Conservation (phyloP, 352 stramenopile genomes). For the Peronospora destructor region DNA sequence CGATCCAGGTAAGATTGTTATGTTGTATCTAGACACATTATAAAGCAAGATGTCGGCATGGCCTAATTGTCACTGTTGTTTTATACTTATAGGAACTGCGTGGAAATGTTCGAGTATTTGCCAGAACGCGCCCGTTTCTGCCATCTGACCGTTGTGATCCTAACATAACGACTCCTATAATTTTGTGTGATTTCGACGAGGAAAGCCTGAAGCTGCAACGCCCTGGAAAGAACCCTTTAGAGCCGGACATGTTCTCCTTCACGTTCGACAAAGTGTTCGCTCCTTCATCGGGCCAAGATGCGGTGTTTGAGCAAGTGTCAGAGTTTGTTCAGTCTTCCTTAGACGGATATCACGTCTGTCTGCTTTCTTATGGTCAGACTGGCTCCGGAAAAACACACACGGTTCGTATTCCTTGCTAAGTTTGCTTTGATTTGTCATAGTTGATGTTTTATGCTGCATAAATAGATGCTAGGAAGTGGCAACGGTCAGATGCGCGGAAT, state of each 20-base stretch:
- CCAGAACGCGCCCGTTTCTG: slow-evolving; percentile 88
- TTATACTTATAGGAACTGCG: slow-evolving; percentile 87
- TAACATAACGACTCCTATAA: slow-evolving; percentile 36
- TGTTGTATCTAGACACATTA: background rate
- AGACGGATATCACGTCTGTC: slow-evolving; percentile 94
- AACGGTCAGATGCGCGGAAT: slow-evolving; percentile 94
- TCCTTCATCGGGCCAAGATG: slow-evolving; percentile 88
- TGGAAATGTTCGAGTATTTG: slow-evolving; percentile 98
- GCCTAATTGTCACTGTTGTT: slow-evolving; percentile 3
- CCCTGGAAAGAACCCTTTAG: slow-evolving; percentile 34
- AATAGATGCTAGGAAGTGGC: slow-evolving; percentile 94
- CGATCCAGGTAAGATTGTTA: slow-evolving; percentile 72
- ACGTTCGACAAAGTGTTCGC: slow-evolving; percentile 96
- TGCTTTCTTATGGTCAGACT: slow-evolving; percentile 94
- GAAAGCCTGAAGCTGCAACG: slow-evolving; percentile 57
- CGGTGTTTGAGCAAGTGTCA: slow-evolving; percentile 95
- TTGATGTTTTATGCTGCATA: slow-evolving; percentile 7
- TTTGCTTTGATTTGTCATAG: slow-evolving; percentile 1
- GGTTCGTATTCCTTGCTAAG: slow-evolving; percentile 22
- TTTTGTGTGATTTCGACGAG: slow-evolving; percentile 66
- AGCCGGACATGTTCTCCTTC: slow-evolving; percentile 76
- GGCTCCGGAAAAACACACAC: slow-evolving; percentile 93
- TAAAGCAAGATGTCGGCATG: background rate
- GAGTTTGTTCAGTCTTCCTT: slow-evolving; percentile 97
- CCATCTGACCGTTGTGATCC: slow-evolving; percentile 62